These are phyloP conservation scores for Breviolum minutum DNA, from an alignment of 73 alveolate species.

Conservation along the genomic window DNA sequence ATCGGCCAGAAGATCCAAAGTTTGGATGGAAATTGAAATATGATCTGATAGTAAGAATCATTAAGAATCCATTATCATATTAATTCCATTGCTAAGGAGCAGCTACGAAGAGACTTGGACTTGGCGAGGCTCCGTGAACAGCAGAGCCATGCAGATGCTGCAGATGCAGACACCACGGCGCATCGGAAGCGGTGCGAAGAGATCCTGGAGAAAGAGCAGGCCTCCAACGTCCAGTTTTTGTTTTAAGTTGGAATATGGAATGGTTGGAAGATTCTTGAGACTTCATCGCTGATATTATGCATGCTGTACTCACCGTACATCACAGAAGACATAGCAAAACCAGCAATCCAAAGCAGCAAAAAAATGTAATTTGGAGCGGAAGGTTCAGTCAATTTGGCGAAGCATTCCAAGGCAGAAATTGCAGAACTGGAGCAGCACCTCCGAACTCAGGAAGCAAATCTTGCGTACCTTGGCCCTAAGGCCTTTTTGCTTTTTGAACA, in stretches of 20 bases:
- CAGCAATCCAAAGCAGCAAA: too few species aligned
- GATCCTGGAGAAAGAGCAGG: not conserved
- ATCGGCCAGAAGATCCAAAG: too few species aligned
- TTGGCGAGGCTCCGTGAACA: constrained; percentile 34
- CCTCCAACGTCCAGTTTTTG: not conserved
- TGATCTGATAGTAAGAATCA: too few species aligned
- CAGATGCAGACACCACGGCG: constrained; percentile 31
- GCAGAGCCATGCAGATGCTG: constrained; percentile 37
- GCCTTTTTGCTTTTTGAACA: too few species aligned
- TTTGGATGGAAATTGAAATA: too few species aligned
- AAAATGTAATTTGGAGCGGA: too few species aligned
- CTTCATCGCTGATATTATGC: too few species aligned
- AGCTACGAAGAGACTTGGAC: constrained; percentile 30
- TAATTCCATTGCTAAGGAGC: not conserved
- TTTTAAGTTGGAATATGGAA: too few species aligned
- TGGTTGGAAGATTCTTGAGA: too few species aligned
- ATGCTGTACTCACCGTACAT: too few species aligned
- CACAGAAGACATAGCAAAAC: too few species aligned
- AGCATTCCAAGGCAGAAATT: not conserved
- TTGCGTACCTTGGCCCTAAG: not conserved
- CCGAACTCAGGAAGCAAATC: not conserved
- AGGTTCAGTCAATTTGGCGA: too few species aligned
- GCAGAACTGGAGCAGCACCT: not conserved
- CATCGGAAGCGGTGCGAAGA: constrained; percentile 17
- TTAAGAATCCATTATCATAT: not conserved